A percentile compares a stretch with the other conserved stretches of the same genome.
phyloP scores from a whole-genome alignment of 1,284 basidiomycete species.

The Tetrapyrgos nigripes region DNA sequence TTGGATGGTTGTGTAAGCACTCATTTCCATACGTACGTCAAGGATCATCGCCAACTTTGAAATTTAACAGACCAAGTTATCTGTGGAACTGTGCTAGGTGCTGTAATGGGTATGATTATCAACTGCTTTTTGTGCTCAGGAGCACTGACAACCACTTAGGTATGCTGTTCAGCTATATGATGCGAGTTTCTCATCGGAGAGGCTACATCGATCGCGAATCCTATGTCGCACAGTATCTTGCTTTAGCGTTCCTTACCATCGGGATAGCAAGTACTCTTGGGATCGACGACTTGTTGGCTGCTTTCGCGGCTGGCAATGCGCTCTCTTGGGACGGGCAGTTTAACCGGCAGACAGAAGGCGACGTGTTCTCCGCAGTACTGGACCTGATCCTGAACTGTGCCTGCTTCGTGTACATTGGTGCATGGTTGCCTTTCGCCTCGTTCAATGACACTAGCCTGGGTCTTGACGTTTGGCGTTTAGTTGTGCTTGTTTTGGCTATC shows the following conservation, averaged over 20 bases:
- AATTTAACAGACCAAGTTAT: constrained; percentile 78
- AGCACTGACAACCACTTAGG: constrained; percentile 46
- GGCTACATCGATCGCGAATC: constrained; percentile 91
- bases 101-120: constrained; percentile 64
- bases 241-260: constrained; percentile 81
- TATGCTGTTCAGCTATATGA: constrained; percentile 74
- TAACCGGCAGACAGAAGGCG: constrained; percentile 83
- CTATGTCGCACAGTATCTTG: constrained; percentile 90
- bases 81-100: constrained; percentile 81
- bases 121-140: constrained; percentile 1
- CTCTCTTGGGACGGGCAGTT: constrained; percentile 97
- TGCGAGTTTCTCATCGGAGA: constrained; percentile 81
- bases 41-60: constrained; percentile 6
- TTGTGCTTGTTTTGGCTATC: constrained; percentile 71
- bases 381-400: constrained; percentile 83
- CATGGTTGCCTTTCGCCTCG: constrained; percentile 82
- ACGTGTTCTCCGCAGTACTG: constrained; percentile 89
- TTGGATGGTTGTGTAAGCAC: constrained; percentile 78
- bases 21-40: not conserved
- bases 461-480: constrained; percentile 77
- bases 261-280: constrained; percentile 83
- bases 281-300: constrained; percentile 87
- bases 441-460: constrained; percentile 71
- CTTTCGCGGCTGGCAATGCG: constrained; percentile 90
- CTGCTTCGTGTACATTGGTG: constrained; percentile 81